Evolutionary conservation across 441 rosid genomes (phyloP).

Genomic region (Populus tomentosa): DNA sequence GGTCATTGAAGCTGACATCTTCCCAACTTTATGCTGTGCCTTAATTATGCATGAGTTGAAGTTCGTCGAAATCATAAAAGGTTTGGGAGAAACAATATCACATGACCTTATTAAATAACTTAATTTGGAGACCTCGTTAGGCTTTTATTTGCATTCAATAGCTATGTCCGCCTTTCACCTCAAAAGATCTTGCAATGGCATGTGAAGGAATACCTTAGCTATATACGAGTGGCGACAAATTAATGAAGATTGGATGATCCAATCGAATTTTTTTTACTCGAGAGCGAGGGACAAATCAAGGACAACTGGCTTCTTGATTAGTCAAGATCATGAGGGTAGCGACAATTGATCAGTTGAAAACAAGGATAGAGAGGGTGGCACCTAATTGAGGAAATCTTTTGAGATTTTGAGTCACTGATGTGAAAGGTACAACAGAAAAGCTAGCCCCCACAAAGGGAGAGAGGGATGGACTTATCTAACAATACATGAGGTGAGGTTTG

Average conservation of each 20-base stretch:
- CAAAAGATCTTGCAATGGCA: slow-evolving; percentile 5
- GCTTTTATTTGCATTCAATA: no score
- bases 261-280: neutral
- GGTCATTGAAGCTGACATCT: slow-evolving; percentile 12
- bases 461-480: slow-evolving; percentile 21
- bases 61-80: slow-evolving; percentile 15
- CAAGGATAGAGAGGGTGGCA: slow-evolving; percentile 54
- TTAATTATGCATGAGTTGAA: slow-evolving; percentile 11
- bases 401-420: slow-evolving; percentile 39
- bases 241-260: slow-evolving; percentile 14
- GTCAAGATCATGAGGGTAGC: slow-evolving; percentile 30
- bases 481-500: slow-evolving; percentile 21
- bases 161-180: neutral
- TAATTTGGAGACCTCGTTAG: neutral
- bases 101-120: neutral
- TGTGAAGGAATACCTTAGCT: slow-evolving; percentile 7
- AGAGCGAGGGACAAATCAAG: slow-evolving; percentile 15
- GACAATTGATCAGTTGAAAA: slow-evolving; percentile 18
- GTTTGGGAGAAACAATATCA: slow-evolving; percentile 9
- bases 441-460: slow-evolving; percentile 20
- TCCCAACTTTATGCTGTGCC: slow-evolving; percentile 1
- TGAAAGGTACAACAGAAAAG: slow-evolving; percentile 42
- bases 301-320: slow-evolving; percentile 26
- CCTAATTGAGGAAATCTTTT: slow-evolving; percentile 57
- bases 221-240: neutral